Base-by-base conservation (phyloP, 1,284 basidiomycete species). In the Ceratobasidium sp. region DNA sequence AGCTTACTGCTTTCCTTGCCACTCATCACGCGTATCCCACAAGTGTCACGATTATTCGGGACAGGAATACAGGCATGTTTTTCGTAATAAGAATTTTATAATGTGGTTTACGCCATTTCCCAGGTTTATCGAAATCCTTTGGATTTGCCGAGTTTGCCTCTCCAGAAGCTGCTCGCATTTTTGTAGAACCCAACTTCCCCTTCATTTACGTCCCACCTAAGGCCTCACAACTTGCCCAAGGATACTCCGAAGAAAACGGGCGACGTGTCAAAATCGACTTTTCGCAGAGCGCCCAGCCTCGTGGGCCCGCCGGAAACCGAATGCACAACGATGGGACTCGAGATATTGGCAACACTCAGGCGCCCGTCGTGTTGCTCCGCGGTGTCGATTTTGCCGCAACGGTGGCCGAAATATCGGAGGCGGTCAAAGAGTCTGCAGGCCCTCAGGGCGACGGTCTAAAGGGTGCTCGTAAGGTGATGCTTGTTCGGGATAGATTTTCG, bases 81-180 rank as follows among this genome's bases (percentile, higher is more conserved):
- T 88, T 90, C 22, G 5, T 34, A 22, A 43, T 13, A 19, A 49
- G 46, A 90, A 90, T 84, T 88, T 86, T 87, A 86, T 90, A 91
- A 92, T 92, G 86, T 93, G 90, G 84, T 84, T 88, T 88, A 4
- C 62, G 65, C 34, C 29, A 86, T 65, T 64, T 52, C 59, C 52
- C 73, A 92, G 94, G 95, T 89, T 84, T 88, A 78, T 96, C 95
- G 74, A 96, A 96, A 86, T 92, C 94, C 81, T 97, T 97, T 83
- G 96, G 95, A 69, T 98, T 98, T 84, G 96, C 95, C 80, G 92
- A 95, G 84, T 98, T 98, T 83, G 85, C 91, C 44, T 91, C 88
- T 77, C 87, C 92, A 62, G 93, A 95, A 80, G 92, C 95, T 79
- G 95, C 96, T 17, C 89, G 90, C 78, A 89, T 92, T 9, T 97